A percentile compares a stretch with the other conserved stretches of the same genome.
phyloP scores from a whole-genome alignment of 164 flowering plant species.

The Paratinospora sagittata region DNA sequence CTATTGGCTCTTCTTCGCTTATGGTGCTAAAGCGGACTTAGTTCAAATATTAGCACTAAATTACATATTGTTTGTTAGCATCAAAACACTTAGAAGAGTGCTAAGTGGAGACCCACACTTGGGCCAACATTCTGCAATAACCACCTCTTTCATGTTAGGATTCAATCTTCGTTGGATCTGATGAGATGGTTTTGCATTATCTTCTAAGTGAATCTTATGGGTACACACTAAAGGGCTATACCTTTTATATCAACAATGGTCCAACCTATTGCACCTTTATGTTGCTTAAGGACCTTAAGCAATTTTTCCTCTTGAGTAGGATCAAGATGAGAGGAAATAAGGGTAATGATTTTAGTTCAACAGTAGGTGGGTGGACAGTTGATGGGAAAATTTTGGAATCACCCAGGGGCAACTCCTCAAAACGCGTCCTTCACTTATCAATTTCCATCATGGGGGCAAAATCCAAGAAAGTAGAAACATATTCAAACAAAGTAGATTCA shows the following conservation, averaged over 20 bases:
- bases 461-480: neutral
- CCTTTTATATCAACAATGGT: slow-evolving; percentile 19
- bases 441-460: neutral
- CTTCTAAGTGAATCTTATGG: slow-evolving; percentile 16
- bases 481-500: neutral
- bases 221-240: slow-evolving; percentile 17
- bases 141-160: neutral
- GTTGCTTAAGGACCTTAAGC: neutral
- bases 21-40: too few species aligned
- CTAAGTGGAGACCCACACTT: too few species aligned
- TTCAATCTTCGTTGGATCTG: neutral
- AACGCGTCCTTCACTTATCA: neutral
- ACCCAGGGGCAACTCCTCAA: neutral
- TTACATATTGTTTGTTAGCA: too few species aligned
- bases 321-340: neutral
- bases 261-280: slow-evolving; percentile 16
- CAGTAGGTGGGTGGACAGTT: neutral
- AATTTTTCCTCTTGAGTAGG: neutral
- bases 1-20: too few species aligned
- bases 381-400: neutral
- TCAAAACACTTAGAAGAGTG: too few species aligned
- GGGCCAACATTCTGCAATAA: too few species aligned
- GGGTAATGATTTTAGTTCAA: neutral
- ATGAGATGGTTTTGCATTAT: neutral
- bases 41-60: too few species aligned